Base-by-base conservation (phyloP, 495 filamentous ascomycete species). In the Staphylotrichum longicolle region DNA sequence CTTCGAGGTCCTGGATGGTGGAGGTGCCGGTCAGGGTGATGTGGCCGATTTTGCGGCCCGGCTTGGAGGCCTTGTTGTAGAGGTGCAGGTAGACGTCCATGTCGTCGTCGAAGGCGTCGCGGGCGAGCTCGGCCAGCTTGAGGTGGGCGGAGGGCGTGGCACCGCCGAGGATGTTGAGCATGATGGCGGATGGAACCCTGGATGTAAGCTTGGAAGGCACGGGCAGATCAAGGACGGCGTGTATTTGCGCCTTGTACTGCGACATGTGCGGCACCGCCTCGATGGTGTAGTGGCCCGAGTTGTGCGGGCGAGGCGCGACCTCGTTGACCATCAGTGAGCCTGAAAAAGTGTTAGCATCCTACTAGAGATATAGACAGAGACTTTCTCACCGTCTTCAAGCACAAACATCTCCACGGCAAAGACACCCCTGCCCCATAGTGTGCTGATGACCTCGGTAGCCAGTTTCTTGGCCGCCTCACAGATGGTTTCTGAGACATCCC, bases 331-430 rank as follows among this genome's bases (percentile, higher is more conserved):
- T 75, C 4, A 96, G 80, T 2, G 70, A 74, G 10, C 74, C 83
- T 82, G 65, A 11, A 40, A 12, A 3, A 9, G 7, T 20, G 53
- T 69, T 42, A 70, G 50, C 42, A 44, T 11, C 20, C 20, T 0
- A 5, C 20, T 4, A 15, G 4, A 0, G 0, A 41, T 2, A 34
- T 35, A 54, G 9, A 52, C 9, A 27, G 6, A 49, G 4, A 49
- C 11, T 46, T 65, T 78, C 77, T 83, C 63, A 78, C 83, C 84
- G 68, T 95, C 85, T 48, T 87, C 76, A n/a, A 95, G 82, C 7
- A 97, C 78, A 74, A 98, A 98, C 87, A 98, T 90, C 74, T 98
- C 94, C 0, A 98, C 93, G 1, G 93, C 94, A 74, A 97, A 98
- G 39, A 96, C 88, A 60, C 94, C 94, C 64, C 93, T 88, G 52